Percentiles rank a stretch among this genome's conserved stretches.
These are phyloP conservation scores for Phytophthora europaea DNA, from an alignment of 352 stramenopile genomes.

Conservation along the genomic window DNA sequence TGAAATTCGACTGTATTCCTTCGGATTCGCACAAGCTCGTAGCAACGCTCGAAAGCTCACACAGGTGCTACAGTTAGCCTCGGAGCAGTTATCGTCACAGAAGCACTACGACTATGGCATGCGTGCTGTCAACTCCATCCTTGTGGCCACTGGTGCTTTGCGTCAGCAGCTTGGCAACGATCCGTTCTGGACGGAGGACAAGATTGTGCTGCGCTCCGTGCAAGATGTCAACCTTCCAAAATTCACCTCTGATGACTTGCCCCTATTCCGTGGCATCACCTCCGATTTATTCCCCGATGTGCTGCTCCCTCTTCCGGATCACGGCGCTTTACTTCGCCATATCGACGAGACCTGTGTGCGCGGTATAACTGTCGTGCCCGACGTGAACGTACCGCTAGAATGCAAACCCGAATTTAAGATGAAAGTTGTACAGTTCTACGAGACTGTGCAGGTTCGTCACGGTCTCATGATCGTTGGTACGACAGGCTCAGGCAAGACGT, in stretches of 20 bases:
- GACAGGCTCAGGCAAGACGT: conserved; percentile 95
- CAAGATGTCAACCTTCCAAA: conserved; percentile 96
- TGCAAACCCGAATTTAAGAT: conserved; percentile 88
- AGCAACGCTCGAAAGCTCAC: conserved; percentile 95
- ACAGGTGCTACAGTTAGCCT: conserved; percentile 94
- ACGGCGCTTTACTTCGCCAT: conserved; percentile 79
- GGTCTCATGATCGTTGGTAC: conserved; percentile 97
- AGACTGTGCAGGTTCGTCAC: conserved; percentile 95
- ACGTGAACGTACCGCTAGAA: conserved; percentile 69
- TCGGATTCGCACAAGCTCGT: conserved; percentile 91
- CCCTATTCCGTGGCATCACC: conserved; percentile 94
- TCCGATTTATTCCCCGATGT: conserved; percentile 95
- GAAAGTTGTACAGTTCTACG: conserved; percentile 96
- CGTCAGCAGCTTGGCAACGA: conserved; percentile 92
- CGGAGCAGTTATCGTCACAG: conserved; percentile 94
- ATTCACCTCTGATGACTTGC: conserved; percentile 94
- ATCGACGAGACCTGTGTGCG: conserved; percentile 86
- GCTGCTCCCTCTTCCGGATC: conserved; percentile 88
- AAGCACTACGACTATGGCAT: conserved; percentile 98
- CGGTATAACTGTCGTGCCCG: conserved; percentile 71
- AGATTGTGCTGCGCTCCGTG: conserved; percentile 93
- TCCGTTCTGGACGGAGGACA: conserved; percentile 91
- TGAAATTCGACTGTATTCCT: conserved; percentile 95
- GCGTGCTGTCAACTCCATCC: conserved; percentile 95
- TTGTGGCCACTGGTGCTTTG: conserved; percentile 93